Conservation (phyloP, 176 grass and related monocot genomes). For the Avena insularis region DNA sequence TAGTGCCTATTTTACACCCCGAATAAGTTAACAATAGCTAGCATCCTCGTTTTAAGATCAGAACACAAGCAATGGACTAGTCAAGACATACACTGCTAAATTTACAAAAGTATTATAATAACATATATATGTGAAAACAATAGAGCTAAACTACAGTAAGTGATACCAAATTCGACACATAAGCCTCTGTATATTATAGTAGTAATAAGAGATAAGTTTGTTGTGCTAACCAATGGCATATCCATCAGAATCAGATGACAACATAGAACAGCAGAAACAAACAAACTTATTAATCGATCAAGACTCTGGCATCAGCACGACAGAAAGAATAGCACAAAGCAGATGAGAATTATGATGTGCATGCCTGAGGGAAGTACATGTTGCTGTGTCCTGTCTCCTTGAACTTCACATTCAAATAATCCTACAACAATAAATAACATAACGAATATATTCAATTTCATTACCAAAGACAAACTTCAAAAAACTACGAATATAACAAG, state of each 20-base stretch:
- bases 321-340: neutral
- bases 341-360: neutral
- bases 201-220: neutral
- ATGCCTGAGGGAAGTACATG: constrained; percentile 98
- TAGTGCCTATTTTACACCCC: constrained; percentile 6
- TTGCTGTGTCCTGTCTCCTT: constrained; percentile 98
- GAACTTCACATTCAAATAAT: constrained; percentile 97
- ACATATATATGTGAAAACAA: neutral
- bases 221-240: neutral
- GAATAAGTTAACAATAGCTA: constrained; percentile 27
- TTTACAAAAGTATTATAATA: neutral
- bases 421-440: constrained; percentile 48
- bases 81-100: constrained; percentile 3
- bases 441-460: constrained; percentile 14
- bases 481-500: neutral
- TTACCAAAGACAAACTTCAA: neutral
- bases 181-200: neutral
- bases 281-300: neutral
- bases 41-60: constrained; percentile 13
- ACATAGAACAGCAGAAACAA: neutral
- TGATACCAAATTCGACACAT: neutral
- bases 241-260: neutral
- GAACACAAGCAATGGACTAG: neutral
- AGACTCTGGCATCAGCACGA: neutral
- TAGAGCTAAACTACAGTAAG: neutral